A percentile compares a stretch with the other conserved stretches of the same genome.
Evolutionary conservation across 306 rosid genomes (phyloP).

Genomic region (Begonia loranthoides): DNA sequence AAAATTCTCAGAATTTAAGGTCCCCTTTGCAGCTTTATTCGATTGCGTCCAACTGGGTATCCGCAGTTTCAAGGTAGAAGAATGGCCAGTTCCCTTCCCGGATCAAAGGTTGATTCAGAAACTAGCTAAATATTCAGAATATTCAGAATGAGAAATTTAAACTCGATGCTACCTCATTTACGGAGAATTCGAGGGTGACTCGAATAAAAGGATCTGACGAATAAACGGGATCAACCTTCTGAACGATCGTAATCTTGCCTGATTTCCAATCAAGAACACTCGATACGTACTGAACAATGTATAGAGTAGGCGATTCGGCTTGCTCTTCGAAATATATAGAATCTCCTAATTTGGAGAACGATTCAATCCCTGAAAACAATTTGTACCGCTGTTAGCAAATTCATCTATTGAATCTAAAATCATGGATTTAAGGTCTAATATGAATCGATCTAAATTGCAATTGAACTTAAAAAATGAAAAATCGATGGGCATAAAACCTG

Average conservation of each 20-base stretch:
- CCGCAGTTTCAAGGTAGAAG: conserved; percentile 53
- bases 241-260: conserved; percentile 33
- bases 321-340: conserved; percentile 83
- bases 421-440: too few relatives aligned
- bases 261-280: conserved; percentile 68
- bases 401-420: too few relatives aligned
- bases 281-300: conserved; percentile 68
- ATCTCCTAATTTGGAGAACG: conserved; percentile 86
- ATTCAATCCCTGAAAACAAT: conserved; percentile 47
- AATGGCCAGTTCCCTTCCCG: conserved; percentile 25
- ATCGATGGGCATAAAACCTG: conserved; percentile 26
- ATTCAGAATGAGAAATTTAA: not conserved
- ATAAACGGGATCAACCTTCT: conserved; percentile 35
- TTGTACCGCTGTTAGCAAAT: too few relatives aligned
- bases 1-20: conserved; percentile 29
- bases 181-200: conserved; percentile 35
- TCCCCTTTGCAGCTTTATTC: conserved; percentile 26
- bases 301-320: conserved; percentile 37
- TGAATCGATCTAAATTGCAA: not conserved
- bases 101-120: not conserved
- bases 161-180: conserved; percentile 16
- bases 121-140: not conserved
- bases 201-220: conserved; percentile 55
- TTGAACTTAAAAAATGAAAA: not conserved
- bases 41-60: conserved; percentile 57